These are phyloP conservation scores for Hymenoscyphus scutula DNA, from an alignment of 2,329 filamentous ascomycete genomes.

Conservation along the genomic window DNA sequence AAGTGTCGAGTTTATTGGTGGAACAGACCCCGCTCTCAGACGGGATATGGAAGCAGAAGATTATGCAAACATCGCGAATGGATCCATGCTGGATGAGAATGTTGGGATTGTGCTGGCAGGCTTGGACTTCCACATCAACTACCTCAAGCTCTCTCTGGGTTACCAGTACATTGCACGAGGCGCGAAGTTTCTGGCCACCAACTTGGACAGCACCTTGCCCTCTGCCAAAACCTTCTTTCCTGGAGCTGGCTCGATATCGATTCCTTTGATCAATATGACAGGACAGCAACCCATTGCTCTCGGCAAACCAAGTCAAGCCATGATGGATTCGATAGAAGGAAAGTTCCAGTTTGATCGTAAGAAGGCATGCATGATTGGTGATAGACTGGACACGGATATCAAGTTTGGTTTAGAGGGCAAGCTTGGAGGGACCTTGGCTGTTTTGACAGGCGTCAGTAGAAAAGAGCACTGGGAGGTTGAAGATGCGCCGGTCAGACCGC, in stretches of 20 bases:
- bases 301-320: constrained; percentile 94
- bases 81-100: constrained; percentile 75
- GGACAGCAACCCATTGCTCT: constrained; percentile 70
- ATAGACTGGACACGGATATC: constrained; percentile 92
- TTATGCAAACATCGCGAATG: constrained; percentile 73
- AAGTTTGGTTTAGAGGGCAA: constrained; percentile 89
- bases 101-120: constrained; percentile 88
- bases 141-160: constrained; percentile 82
- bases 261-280: constrained; percentile 73
- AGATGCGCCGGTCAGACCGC: constrained; percentile 67
- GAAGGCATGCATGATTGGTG: constrained; percentile 92
- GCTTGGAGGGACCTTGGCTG: constrained; percentile 85
- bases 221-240: constrained; percentile 82
- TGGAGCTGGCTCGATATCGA: constrained; percentile 79
- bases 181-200: constrained; percentile 88
- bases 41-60: constrained; percentile 79
- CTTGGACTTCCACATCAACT: constrained; percentile 92
- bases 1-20: constrained; percentile 76
- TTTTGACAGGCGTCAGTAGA: constrained; percentile 84
- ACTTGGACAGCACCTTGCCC: constrained; percentile 86
- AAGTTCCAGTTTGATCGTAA: constrained; percentile 86
- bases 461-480: constrained; percentile 78
- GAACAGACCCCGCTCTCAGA: constrained; percentile 75
- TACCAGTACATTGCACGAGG: constrained; percentile 83
- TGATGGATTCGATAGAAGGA: constrained; percentile 99